Evolutionary conservation across 2,329 filamentous ascomycete species (phyloP).

Genomic region (Beauveria sp.): DNA sequence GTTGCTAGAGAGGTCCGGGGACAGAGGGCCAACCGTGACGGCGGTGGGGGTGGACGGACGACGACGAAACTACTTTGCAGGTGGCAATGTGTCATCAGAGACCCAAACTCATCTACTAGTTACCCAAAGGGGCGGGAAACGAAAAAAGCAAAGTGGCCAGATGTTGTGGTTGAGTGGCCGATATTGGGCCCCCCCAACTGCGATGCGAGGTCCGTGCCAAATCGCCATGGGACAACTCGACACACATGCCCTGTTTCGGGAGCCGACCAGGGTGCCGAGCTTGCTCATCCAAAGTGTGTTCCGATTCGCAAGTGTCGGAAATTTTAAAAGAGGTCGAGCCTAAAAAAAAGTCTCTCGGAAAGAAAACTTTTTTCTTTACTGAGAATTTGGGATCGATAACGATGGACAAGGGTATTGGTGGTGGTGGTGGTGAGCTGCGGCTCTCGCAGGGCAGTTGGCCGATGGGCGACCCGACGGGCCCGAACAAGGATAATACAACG

Average conservation of each 20-base stretch:
- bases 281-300: not conserved
- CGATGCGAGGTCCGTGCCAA: constrained; percentile 5
- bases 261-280: not conserved
- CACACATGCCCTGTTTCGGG: not conserved
- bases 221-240: not conserved
- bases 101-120: not conserved
- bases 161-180: too few species aligned
- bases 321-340: too few species aligned
- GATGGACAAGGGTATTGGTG: too few species aligned
- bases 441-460: not conserved
- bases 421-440: not conserved
- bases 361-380: too few species aligned
- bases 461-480: too few species aligned
- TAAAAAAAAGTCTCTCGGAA: too few species aligned
- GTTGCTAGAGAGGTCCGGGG: too few species aligned
- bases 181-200: too few species aligned
- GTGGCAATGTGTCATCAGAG: not conserved
- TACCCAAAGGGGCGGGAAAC: too few species aligned
- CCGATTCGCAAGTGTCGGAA: not conserved
- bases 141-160: too few species aligned
- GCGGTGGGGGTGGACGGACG: not conserved
- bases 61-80: not conserved
- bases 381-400: not conserved
- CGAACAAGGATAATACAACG: too few species aligned
- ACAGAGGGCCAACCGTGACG: not conserved